Evolutionary conservation across 176 grass and related monocot species (phyloP), one percentile per base, ranked within the genome.

Genomic region (Musa schizocarpa): DNA sequence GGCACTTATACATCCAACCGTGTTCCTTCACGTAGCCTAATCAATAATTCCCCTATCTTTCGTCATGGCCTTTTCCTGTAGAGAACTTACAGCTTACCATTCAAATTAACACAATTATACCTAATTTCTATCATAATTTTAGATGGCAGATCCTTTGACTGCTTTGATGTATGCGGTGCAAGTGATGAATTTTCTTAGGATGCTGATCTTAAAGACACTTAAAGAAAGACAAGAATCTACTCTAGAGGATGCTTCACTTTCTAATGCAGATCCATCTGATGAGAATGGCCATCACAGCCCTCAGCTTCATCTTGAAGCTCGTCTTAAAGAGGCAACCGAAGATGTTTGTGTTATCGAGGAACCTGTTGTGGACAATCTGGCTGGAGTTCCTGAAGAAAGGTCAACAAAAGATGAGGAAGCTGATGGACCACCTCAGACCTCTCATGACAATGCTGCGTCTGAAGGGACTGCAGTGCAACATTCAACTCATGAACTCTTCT

Each of bases 141-240:
- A 96, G 89, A 89, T 96, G 92, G 84, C 80, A 52, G 92, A 96
- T 86, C 89, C 92, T 75, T 87, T 96, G 77, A 96, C 92, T 43
- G 92, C 89, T 79, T 56, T 92, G 52, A 92, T 96, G 92, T 89
- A 96, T 67, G 92, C 92, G 12, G 92, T 96, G 49, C 92, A 92
- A 92, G 89, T 92, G 82, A 96, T 92, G 92, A 92, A 92, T 67
- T 92, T 96, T 79, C 86, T 96, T 19, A 89, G 85, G 81, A 89
- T 87, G 89, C 68, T 96, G 11, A 91, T 96, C 64, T 77, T 89
- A 19, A 96, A 89, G 79, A 83, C 84, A n/a, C 85, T 96, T 23
- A 89, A 89, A 82, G 92, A 84, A 43, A 96, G 92, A 71, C 73
- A 82, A 78, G 88, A 89, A 53, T 22, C 43, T 17, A 63, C 68